Evolutionary conservation across 345 rosid genomes (phyloP).

Genomic region (Hevea brasiliensis): DNA sequence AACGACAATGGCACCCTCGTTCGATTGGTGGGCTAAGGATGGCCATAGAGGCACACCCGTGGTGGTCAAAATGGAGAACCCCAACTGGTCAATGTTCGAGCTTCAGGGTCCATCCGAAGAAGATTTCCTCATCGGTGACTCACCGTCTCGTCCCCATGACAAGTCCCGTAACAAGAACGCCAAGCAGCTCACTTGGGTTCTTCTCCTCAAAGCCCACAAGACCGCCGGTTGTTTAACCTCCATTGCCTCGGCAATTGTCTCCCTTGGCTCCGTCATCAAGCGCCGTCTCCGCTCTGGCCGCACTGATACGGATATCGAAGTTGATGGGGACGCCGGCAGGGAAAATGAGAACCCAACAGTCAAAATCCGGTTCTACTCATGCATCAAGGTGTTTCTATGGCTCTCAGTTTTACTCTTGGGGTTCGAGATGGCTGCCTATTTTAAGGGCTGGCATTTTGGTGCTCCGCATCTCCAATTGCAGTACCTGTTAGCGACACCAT

Average conservation of each 20-base stretch:
- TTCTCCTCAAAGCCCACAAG: conserved; percentile 85
- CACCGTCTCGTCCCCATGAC: conserved; percentile 33
- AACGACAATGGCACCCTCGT: conserved; percentile 65
- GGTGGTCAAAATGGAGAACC: conserved; percentile 97
- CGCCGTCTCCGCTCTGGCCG: conserved; percentile 77
- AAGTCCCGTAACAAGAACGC: conserved; percentile 83
- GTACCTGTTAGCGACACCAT: conserved; percentile 50
- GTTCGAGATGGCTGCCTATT: conserved; percentile 75
- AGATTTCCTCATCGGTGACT: conserved; percentile 55
- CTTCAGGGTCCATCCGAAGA: conserved; percentile 73
- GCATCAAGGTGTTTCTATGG: conserved; percentile 68
- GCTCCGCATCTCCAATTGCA: conserved; percentile 64
- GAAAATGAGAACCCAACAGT: conserved; percentile 46
- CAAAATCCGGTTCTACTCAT: conserved; percentile 57
- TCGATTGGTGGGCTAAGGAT: conserved; percentile 81
- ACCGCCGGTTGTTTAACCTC: conserved; percentile 93
- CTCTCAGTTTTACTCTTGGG: conserved; percentile 58
- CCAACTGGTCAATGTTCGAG: conserved; percentile 98
- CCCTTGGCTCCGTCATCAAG: conserved; percentile 61
- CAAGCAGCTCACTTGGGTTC: conserved; percentile 95
- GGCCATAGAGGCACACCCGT: conserved; percentile 87
- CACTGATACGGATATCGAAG: conserved; percentile 54
- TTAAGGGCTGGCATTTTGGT: conserved; percentile 84
- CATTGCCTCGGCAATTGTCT: conserved; percentile 61
- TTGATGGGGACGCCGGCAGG: conserved; percentile 17